Conservation (phyloP, 1,139 yeast species). For the Zygosaccharomyces sapae region DNA sequence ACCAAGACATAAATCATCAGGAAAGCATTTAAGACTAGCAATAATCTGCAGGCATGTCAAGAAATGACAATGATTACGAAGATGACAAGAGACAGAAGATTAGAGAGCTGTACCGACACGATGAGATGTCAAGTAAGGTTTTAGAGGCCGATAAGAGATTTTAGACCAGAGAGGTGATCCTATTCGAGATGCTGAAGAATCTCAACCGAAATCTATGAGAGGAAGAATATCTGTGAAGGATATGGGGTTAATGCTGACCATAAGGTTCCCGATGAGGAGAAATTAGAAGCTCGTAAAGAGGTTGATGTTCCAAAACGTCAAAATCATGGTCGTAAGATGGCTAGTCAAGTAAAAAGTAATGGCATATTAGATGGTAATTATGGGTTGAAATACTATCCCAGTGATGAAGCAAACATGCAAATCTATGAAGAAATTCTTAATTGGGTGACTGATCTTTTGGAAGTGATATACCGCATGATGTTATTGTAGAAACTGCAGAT, state of each 20-base stretch:
- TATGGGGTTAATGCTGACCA: conserved; percentile 57
- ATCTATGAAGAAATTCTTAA: conserved; percentile 46
- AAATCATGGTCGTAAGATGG: conserved; percentile 14
- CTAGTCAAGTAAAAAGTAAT: conserved; percentile 3
- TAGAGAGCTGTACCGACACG: conserved; percentile 46
- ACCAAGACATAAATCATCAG: background rate
- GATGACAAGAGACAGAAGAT: conserved; percentile 26
- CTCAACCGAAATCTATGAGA: conserved; percentile 65
- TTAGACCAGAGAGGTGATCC: conserved; percentile 39
- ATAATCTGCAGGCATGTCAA: conserved; percentile 1
- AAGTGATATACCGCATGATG: conserved; percentile 54
- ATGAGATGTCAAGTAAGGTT: conserved; percentile 75
- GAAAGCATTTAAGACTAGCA: background rate
- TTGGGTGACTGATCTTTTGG: conserved; percentile 49
- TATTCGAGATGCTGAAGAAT: conserved; percentile 45
- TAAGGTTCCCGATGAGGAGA: conserved; percentile 20
- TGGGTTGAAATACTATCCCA: conserved; percentile 48
- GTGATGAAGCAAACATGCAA: conserved; percentile 43
- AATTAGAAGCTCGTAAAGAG: conserved; percentile 26
- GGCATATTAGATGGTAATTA: conserved; percentile 34
- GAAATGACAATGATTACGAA: conserved; percentile 14
- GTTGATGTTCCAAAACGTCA: conserved; percentile 20
- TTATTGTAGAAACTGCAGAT: conserved; percentile 58
- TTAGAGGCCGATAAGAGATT: conserved; percentile 53
- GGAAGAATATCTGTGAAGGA: conserved; percentile 63